Evolutionary conservation across 2,329 filamentous ascomycete species (phyloP).

Genomic region (Chrysosporium keratinophilum): DNA sequence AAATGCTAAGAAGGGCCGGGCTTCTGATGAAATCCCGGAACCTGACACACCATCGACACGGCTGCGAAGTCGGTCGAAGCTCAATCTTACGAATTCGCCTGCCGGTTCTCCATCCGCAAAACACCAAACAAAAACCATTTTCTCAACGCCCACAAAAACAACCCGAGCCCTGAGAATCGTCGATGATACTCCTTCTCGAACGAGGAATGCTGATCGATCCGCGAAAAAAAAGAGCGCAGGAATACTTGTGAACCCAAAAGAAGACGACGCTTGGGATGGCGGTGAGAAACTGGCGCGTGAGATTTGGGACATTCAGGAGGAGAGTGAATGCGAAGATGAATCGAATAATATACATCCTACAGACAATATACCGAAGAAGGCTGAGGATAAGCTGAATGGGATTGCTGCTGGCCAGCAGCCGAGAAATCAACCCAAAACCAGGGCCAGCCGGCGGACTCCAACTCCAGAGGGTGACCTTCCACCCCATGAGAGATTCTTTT

Average conservation of each 20-base stretch:
- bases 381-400: not conserved
- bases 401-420: conserved; percentile 41
- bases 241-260: conserved; percentile 63
- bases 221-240: conserved; percentile 76
- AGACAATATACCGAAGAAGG: conserved; percentile 18
- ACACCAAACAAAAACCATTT: conserved; percentile 29
- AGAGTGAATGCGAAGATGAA: conserved; percentile 29
- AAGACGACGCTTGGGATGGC: conserved; percentile 53
- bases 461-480: conserved; percentile 74
- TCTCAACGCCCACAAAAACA: conserved; percentile 33
- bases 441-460: conserved; percentile 55
- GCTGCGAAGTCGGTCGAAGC: conserved; percentile 24
- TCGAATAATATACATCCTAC: conserved; percentile 24
- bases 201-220: conserved; percentile 68
- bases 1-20: conserved; percentile 8
- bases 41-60: conserved; percentile 20
- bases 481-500: conserved; percentile 85
- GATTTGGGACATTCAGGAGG: conserved; percentile 46
- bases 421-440: conserved; percentile 47
- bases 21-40: conserved; percentile 20
- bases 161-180: conserved; percentile 11
- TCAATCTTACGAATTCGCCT: conserved; percentile 18
- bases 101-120: conserved; percentile 32
- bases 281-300: conserved; percentile 58
- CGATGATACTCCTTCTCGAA: conserved; percentile 49